These are phyloP conservation scores for Colletotrichum viniferum DNA, from an alignment of 2,329 filamentous ascomycete genomes.

Conservation along the genomic window DNA sequence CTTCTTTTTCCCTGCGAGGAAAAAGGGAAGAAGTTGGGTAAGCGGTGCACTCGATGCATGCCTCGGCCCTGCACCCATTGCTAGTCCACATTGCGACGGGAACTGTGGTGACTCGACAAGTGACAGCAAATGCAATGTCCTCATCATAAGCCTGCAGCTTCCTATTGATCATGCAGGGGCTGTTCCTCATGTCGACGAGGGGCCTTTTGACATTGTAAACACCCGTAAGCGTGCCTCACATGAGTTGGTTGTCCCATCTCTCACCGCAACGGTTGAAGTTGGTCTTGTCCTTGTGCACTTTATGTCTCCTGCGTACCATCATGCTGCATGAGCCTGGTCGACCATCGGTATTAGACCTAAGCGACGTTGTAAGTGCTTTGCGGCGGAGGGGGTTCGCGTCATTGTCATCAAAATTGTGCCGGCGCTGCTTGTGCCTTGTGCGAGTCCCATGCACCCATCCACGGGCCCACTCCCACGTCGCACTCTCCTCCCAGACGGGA, in stretches of 20 bases:
- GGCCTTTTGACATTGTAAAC: not conserved
- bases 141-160: not conserved
- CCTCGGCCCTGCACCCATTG: slow-evolving; percentile 6
- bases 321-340: not conserved
- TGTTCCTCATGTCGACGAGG: not conserved
- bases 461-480: not conserved
- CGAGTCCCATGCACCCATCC: slow-evolving; percentile 3
- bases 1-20: not conserved
- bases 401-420: not conserved
- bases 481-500: slow-evolving; percentile 16
- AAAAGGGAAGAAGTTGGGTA: not conserved
- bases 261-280: not conserved
- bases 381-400: not conserved
- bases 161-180: slow-evolving; percentile 8
- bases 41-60: slow-evolving; percentile 11
- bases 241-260: not conserved
- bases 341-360: not conserved
- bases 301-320: not conserved
- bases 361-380: not conserved
- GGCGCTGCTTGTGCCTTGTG: not conserved
- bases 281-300: not conserved
- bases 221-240: not conserved
- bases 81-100: not conserved
- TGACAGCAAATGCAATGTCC: not conserved
- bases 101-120: not conserved